These are phyloP conservation scores for Huntiella moniliformis DNA, from an alignment of 2,329 filamentous ascomycete species.

Conservation along the genomic window DNA sequence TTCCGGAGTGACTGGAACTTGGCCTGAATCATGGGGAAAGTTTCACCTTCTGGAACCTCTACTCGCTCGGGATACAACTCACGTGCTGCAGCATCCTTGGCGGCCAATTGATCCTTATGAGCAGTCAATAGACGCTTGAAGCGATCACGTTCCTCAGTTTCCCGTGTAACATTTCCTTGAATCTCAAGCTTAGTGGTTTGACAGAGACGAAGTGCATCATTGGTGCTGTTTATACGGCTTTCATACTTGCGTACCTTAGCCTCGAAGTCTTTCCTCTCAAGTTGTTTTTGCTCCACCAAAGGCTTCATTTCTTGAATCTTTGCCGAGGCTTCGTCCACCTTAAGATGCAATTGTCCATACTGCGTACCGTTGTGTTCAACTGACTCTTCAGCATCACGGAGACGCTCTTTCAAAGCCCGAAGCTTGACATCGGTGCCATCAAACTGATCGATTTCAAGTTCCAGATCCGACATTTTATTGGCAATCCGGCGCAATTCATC, in stretches of 20 bases:
- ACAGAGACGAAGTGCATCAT: constrained; percentile 18
- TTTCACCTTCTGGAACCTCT: constrained; percentile 33
- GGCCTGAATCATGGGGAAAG: constrained; percentile 32
- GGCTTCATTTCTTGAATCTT: constrained; percentile 23
- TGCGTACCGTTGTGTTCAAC: constrained; percentile 32
- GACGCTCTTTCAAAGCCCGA: constrained; percentile 35
- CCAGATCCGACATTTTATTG: constrained; percentile 24
- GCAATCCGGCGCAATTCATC: constrained; percentile 18
- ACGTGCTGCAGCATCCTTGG: constrained; percentile 14
- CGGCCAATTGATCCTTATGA: constrained; percentile 19
- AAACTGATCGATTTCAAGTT: constrained; percentile 44
- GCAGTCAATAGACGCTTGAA: constrained; percentile 12
- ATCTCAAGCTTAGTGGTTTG: constrained; percentile 6
- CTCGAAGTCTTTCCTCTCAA: background rate
- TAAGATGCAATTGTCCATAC: constrained; percentile 28
- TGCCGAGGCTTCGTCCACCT: background rate
- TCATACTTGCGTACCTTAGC: background rate
- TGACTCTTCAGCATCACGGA: constrained; percentile 31
- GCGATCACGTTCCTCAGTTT: constrained; percentile 28
- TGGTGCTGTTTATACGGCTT: constrained; percentile 15
- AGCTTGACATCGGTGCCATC: constrained; percentile 51
- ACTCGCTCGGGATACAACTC: constrained; percentile 21
- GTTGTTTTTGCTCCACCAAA: background rate
- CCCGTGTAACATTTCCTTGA: background rate
- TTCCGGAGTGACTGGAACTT: constrained; percentile 35